Evolutionary conservation across 2,329 filamentous ascomycete species (phyloP), one percentile per base, ranked within the genome.

Genomic region (Gaeumannomyces tritici): DNA sequence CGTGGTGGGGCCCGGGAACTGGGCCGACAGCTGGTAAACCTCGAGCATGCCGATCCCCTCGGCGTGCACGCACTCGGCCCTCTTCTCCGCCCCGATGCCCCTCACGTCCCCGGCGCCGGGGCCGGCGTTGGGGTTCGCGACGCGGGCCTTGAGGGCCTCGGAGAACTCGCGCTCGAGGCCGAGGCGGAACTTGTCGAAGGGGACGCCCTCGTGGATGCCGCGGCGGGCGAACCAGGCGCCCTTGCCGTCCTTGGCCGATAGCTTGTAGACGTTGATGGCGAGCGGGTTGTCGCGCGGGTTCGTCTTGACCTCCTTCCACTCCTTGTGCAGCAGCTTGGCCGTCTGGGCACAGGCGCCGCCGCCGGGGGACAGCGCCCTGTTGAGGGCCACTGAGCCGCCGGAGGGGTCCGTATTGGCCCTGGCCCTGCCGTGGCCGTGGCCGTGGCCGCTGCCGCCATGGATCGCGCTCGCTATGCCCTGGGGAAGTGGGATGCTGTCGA

Each of bases 141-240:
- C 55, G 15, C 28, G 82, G 3, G 88, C 81, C 69, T 86, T 86
- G 72, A 96, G 76, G 21, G 88, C 91, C 74, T 93, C 89, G 0
- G 83, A 79, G 72, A 97, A 95, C 77, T 98, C 93, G 27, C 81
- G 80, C 71, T 89, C 81, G 70, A 97, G 82, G 3, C 89, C 91
- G 60, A 80, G 80, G 77, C 87, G 89, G 87, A 91, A 96, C 71
- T 85, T 87, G 26, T 84, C 82, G 72, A 96, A 96, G 0, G 86
- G 80, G 26, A 96, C 73, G 0, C 88, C 90, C 68, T 89, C 86
- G 70, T 97, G 92, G 26, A 96, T 80, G 71, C 91, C 96, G 59
- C 89, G 80, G 62, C 93, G 80, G 28, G 91, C 91, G 74, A 97
- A 98, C 93, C 93, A 98, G 9, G 89, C 82, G 2, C 93, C 93